phyloP scores from a whole-genome alignment of 139 green algal species.

The Tetradesmus lagerheimii region DNA sequence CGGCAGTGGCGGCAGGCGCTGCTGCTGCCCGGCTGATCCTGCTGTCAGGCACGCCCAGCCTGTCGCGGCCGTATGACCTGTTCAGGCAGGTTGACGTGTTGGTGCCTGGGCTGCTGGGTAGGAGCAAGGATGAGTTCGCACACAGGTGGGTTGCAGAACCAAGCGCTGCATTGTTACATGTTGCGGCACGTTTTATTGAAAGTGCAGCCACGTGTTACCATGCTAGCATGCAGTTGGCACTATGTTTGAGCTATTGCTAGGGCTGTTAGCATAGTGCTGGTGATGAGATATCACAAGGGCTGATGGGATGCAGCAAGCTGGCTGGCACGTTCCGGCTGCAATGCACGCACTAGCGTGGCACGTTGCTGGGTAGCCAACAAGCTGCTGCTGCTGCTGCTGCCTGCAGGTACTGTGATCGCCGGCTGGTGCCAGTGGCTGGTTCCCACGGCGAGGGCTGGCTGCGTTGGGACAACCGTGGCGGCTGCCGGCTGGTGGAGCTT shows the following conservation, averaged over 20 bases:
- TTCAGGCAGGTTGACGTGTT: slow-evolving; percentile 85
- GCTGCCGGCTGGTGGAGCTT: slow-evolving; percentile 83
- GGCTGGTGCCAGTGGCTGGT: slow-evolving; percentile 61
- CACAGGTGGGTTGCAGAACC: slow-evolving; percentile 71
- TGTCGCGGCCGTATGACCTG: slow-evolving; percentile 91
- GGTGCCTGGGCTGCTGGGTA: slow-evolving; percentile 81
- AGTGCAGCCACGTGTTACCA: neutral
- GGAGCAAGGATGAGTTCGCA: slow-evolving; percentile 83
- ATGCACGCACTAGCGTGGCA: too few species aligned
- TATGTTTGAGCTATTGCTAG: too few species aligned
- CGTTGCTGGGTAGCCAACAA: too few species aligned
- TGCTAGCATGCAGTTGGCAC: neutral
- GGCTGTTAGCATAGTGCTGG: neutral
- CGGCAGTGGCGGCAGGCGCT: slow-evolving; percentile 56
- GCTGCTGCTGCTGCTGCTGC: neutral
- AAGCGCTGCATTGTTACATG: neutral
- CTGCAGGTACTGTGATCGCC: slow-evolving; percentile 73
- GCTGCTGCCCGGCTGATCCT: slow-evolving; percentile 75
- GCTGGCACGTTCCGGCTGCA: too few species aligned
- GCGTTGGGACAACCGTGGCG: slow-evolving; percentile 69
- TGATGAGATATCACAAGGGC: too few species aligned
- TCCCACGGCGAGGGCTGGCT: slow-evolving; percentile 24
- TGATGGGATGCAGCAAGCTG: neutral
- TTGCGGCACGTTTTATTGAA: neutral
- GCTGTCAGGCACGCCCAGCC: slow-evolving; percentile 90